Percentiles rank a stretch among this genome's conserved stretches.
These are phyloP conservation scores for Ascoidea tarda DNA, from an alignment of 805 yeast genomes.

Conservation along the genomic window DNA sequence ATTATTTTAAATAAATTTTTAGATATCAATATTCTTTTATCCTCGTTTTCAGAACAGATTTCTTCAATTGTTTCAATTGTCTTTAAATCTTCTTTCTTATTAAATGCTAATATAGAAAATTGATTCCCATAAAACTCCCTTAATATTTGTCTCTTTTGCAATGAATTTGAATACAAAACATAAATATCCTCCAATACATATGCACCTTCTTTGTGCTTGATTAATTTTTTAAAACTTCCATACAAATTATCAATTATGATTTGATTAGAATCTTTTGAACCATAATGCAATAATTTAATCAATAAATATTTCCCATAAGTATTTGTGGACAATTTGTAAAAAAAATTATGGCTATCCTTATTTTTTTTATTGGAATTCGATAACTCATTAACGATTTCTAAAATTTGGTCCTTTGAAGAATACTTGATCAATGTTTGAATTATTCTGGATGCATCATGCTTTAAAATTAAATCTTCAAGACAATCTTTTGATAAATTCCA, in stretches of 20 bases:
- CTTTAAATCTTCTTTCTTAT: conserved; percentile 35
- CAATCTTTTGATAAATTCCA: conserved; percentile 74
- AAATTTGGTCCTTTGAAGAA: conserved; percentile 68
- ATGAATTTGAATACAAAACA: conserved; percentile 70
- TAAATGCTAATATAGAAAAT: conserved; percentile 78
- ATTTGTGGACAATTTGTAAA: conserved; percentile 74
- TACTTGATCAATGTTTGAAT: conserved; percentile 89
- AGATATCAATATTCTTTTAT: conserved; percentile 63
- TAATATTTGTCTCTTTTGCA: conserved; percentile 81
- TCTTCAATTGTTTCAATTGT: conserved; percentile 39
- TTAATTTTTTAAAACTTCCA: conserved; percentile 79
- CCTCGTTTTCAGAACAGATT: conserved; percentile 51
- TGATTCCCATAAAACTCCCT: conserved; percentile 96
- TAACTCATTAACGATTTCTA: conserved; percentile 47
- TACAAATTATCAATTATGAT: conserved; percentile 71
- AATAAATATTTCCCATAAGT: conserved; percentile 88
- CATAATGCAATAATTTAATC: conserved; percentile 84
- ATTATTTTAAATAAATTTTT: conserved; percentile 72
- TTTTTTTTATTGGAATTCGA: conserved; percentile 28
- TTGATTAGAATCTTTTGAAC: conserved; percentile 68
- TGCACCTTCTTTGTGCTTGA: conserved; percentile 97
- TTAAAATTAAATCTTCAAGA: conserved; percentile 72
- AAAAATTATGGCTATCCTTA: conserved; percentile 13
- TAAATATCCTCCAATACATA: conserved; percentile 90
- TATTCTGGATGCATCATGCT: conserved; percentile 94